phyloP scores from a whole-genome alignment of 305 asterid genomes.

The Fraxinus greggii region DNA sequence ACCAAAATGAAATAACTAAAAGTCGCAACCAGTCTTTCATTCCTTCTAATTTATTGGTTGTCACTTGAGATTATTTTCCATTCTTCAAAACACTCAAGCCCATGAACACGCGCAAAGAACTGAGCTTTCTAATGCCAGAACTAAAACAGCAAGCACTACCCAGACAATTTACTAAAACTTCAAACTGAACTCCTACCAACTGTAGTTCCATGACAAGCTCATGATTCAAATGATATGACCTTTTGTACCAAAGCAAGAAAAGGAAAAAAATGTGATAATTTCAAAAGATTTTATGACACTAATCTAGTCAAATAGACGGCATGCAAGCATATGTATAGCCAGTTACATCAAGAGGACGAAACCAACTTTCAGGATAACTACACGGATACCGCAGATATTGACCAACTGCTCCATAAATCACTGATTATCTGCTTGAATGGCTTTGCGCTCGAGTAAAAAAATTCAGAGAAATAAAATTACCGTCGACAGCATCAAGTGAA shows the following conservation, averaged over 20 bases:
- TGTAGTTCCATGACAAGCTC: neutral
- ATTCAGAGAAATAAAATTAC: conserved; percentile 34
- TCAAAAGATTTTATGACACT: neutral
- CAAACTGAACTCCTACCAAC: neutral
- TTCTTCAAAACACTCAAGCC: neutral
- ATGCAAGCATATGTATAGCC: neutral
- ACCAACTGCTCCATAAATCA: neutral
- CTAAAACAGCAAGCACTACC: conserved; percentile 3
- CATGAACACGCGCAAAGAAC: neutral
- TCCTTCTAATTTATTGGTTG: neutral
- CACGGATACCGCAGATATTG: conserved; percentile 1
- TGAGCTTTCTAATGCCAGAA: neutral
- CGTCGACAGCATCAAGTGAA: conserved; percentile 92
- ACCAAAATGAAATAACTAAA: neutral
- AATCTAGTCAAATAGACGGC: neutral
- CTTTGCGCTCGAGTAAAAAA: neutral
- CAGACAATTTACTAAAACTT: neutral
- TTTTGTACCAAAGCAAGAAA: neutral
- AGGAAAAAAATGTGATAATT: conserved; percentile 4
- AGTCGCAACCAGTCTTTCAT: neutral
- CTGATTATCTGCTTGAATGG: neutral
- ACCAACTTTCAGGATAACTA: conserved; percentile 3
- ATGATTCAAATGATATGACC: neutral
- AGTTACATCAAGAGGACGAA: neutral
- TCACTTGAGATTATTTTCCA: neutral